Evolutionary conservation across 805 yeast species (phyloP), one percentile per base, ranked within the genome.

Genomic region (Metschnikowia reukaufii): DNA sequence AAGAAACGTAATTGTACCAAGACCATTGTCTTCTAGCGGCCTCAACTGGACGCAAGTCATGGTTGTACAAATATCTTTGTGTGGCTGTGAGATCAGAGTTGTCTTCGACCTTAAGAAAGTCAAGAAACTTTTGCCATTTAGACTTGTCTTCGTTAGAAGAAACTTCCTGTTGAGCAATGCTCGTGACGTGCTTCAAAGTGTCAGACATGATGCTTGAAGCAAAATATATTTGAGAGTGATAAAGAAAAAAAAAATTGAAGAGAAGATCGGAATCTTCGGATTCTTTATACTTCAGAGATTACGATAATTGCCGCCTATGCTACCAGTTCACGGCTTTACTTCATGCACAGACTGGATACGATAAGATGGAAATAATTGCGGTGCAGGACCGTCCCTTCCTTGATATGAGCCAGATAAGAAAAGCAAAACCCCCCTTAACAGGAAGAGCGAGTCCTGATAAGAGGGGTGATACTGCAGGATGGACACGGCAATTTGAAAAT

Each of bases 21-120:
- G 79, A 69, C 97, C 97, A 89, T n/a, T 78, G 77, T 59, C 96
- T 74, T 58, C 96, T 80, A 3, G 69, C 78, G 13, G 67, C 74
- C 60, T 88, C 92, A 3, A 88, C 89, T 0, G 96, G 96, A 54
- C 81, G 78, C 58, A 89, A 74, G 68, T 89, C 97, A 55, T 76
- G 73, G 65, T 88, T 88, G 61, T 76, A 78, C 32, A 89, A 73
- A 57, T 86, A 89, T 52, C 84, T 71, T 58, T 87, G 88, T 2
- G 79, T 55, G 3, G 79, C 54, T 0, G 86, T 68, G 31, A 84
- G 69, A 16, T 72, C 76, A 3, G 68, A 66, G 27, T 61, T 59
- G 18, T 64, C 64, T 43, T 72, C 68, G 3, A 72, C 66, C 47
- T 63, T 63, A n/a, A 68, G 37, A 27, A 23, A 30, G 23, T 39